Base-by-base conservation (phyloP, 2,329 filamentous ascomycete species). In the Cladobotryum protrusum region DNA sequence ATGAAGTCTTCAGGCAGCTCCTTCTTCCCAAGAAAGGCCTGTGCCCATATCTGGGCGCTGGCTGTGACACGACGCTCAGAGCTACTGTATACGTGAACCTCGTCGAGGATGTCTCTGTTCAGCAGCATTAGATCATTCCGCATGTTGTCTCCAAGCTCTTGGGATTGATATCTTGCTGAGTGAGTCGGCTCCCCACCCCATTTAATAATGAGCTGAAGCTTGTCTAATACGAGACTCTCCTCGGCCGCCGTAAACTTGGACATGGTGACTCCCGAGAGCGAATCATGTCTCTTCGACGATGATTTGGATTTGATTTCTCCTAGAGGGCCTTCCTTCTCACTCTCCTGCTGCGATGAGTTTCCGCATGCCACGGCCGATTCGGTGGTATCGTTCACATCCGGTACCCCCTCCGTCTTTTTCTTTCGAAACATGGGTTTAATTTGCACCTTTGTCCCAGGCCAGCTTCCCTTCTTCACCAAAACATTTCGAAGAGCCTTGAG, bases 401-500 rank as follows among this genome's bases (percentile, higher is more conserved):
- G 56, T 32, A 67, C 56, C 52, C 84, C 81, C 45, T 87, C 81
- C 3, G 83, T 79, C 61, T 83, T 89, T 61, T 89, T 85, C 72
- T 92, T 96, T 46, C 91, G 84, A 68, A 99, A 99, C 90, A 99
- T 96, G 9, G 93, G 93, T 68, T 99, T 99, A 66, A 99, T 97
- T 68, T 99, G 93, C 2, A 99, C 90, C 67, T 99, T 99, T 1
- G 93, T 99, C 1, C 93, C 93, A 4, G 90, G 85, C 87, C 92
- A 96, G 17, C 83, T 84, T 2, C 91, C 90, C 67, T 99, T 99
- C 70, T 93, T 95, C 39, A 89, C 83, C 6, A 99, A 73, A 5
- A 95, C 92, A 55, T 92, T 92, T 52, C 87, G 85, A 45, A 99
- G 76, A 39, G 89, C 76, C 56, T 82, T 85, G n/a, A 99, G 82